These are phyloP conservation scores for Yamadazyma sp. DNA, from an alignment of 1,139 yeast genomes.

Conservation along the genomic window DNA sequence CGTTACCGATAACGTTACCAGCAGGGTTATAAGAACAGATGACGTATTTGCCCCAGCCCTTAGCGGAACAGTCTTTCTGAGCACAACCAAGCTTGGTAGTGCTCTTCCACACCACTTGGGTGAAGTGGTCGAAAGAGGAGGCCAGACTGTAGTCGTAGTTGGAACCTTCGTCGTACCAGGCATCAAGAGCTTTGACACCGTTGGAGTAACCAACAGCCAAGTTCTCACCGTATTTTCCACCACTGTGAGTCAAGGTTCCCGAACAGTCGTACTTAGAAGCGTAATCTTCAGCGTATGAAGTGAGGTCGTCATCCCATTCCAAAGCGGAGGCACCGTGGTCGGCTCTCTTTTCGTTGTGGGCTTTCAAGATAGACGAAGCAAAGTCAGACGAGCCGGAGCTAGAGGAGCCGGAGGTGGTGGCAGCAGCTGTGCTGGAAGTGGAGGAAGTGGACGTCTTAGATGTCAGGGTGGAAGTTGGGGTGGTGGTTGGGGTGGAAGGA, in stretches of 20 bases:
- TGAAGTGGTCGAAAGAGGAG: constrained; percentile 62
- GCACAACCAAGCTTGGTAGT: constrained; percentile 78
- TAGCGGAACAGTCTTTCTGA: constrained; percentile 48
- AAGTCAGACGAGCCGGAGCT: constrained; percentile 26
- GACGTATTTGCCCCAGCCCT: constrained; percentile 49
- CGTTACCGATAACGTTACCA: constrained; percentile 52
- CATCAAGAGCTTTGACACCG: constrained; percentile 60
- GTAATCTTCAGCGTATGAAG: constrained; percentile 64
- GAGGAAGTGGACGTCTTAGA: constrained; percentile 12
- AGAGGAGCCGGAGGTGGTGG: constrained; percentile 9
- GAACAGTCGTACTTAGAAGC: constrained; percentile 71
- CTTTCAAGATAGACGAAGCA: constrained; percentile 45
- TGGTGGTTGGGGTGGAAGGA: constrained; percentile 2
- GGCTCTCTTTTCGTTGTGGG: constrained; percentile 71
- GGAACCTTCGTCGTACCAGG: constrained; percentile 79
- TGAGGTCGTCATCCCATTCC: constrained; percentile 63
- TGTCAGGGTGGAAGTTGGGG: constrained; percentile 13
- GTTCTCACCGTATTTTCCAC: constrained; percentile 84
- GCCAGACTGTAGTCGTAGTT: constrained; percentile 51
- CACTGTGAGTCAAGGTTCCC: constrained; percentile 67
- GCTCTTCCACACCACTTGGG: constrained; percentile 80
- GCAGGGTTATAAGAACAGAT: constrained; percentile 55
- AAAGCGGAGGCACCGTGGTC: constrained; percentile 59
- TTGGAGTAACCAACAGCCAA: constrained; percentile 69
- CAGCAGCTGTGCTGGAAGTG: constrained; percentile 5